A percentile compares a stretch with the other conserved stretches of the same genome.
phyloP scores from a whole-genome alignment of 768 basidiomycete species.

The Naganishia onofrii region DNA sequence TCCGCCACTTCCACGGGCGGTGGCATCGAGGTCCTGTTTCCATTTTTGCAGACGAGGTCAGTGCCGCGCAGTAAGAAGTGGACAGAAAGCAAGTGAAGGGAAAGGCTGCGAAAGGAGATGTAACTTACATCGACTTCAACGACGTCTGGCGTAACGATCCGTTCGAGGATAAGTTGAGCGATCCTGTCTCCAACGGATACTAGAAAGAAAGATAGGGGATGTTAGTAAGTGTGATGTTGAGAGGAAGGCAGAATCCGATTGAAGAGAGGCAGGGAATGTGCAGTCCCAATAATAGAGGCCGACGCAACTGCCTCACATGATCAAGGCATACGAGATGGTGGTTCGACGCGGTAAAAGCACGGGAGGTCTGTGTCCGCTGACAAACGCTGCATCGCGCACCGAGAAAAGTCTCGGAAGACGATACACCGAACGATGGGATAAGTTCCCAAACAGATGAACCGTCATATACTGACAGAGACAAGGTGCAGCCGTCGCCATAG shows the following conservation, averaged over 20 bases:
- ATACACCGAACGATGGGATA: too few species aligned
- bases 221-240: not conserved
- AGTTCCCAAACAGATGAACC: too few species aligned
- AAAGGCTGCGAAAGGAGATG: not conserved
- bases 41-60: not conserved
- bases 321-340: too few species aligned
- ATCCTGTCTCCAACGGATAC: slow-evolving; percentile 93
- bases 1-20: slow-evolving; percentile 75
- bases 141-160: slow-evolving; percentile 79
- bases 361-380: too few species aligned
- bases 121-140: slow-evolving; percentile 74
- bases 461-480: too few species aligned
- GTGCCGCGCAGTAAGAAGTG: not conserved
- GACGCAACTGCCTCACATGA: too few species aligned
- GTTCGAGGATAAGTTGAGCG: slow-evolving; percentile 90
- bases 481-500: too few species aligned
- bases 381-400: too few species aligned
- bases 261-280: not conserved
- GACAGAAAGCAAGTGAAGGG: slow-evolving; percentile 3
- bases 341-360: too few species aligned
- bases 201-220: slow-evolving; percentile 44
- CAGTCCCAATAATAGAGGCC: too few species aligned
- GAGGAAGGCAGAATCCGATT: not conserved
- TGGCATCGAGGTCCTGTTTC: slow-evolving; percentile 74
- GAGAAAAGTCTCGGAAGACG: too few species aligned